Base-by-base conservation (phyloP, 768 basidiomycete genomes). In the Mycena leptocephala region DNA sequence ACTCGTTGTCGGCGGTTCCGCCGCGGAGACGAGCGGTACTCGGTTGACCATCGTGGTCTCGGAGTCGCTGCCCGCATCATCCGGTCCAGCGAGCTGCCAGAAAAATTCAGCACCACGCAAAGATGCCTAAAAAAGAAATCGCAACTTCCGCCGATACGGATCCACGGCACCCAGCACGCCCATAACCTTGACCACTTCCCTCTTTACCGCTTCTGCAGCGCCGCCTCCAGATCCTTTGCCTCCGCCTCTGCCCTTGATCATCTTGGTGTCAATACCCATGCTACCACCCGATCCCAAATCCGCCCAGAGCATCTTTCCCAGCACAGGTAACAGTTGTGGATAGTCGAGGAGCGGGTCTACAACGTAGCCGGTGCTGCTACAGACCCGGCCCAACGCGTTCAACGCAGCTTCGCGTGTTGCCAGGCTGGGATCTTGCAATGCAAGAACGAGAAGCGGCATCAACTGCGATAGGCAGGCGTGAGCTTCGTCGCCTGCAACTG, bases 121-220 rank as follows among this genome's bases (percentile, higher is more conserved):
- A n/a, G n/a, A n/a, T 10, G 2, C 10, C 28, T 65, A 43, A 65
- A 3, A 55, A 33, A 22, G 24, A 26, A 2, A n/a, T 26, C 87
- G 55, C 82, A 96, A 97, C 92, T 97, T 97, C 78, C 97, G 93
- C 80, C 95, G 91, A 85, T 98, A 99, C 0, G 98, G 98, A 84
- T 99, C 98, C 51, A 99, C 86, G 13, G 98, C 98, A 48, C 98
- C 98, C 24, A 99, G 89, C 58, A 99, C 96, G 74, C 98, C 98
- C 76, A 99, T 90, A 3, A 98, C 97, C 82, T 97, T 95, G 64
- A 99, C 95, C 10, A 98, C 94, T 79, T 99, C 98, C 41, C 97
- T 89, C 62, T 96, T 89, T 14, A 97, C 93, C 26, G 88, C 85
- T 81, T 90, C 90, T 20, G 70, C 77, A n/a, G 69, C 48, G 24